Evolutionary conservation across 202 grass and related monocot genomes (phyloP), one percentile per base, ranked within the genome.

Genomic region (Brachypodium distachyon): DNA sequence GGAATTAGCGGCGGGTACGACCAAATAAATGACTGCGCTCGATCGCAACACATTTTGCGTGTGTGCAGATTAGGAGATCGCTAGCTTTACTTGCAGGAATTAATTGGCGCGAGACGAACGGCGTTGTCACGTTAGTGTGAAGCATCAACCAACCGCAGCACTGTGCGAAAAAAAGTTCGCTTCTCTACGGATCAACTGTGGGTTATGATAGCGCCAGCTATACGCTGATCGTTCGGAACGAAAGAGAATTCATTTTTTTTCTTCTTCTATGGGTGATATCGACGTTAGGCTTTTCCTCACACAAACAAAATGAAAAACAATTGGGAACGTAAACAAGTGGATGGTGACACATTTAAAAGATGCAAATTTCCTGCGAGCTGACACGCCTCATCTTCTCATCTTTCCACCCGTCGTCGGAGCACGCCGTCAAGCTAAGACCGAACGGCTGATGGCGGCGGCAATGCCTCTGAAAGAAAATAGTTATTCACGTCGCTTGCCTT

Each of bases 51-150:
- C 21, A 34, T 2, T 39, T 40, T 10, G 31, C 17, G 18, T 21
- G 0, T 13, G 44, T 28, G 33, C n/a, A 4, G 22, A n/a, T 13
- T 50, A 21, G 10, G 5, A n/a, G n/a, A n/a, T n/a, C n/a, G n/a
- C n/a, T n/a, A n/a, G n/a, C n/a, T n/a, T n/a, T n/a, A 44, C 14
- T 28, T 28, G 72, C 17, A 6, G 48, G 14, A 18, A 17, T 17
- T 13, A 18, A 18, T 1, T 47, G 44, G 49, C 50, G 3, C 62
- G 17, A 49, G 62, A 34, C 59, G 8, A 22, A 7, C 36, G 54
- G 67, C 29, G 69, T 41, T 41, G 61, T 61, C 77, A 75, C 83
- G 77, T 61, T 81, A 42, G 70, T 52, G 77, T 86, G 44, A 70
- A 76, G 62, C 9, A 25, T 61, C 70, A 44, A 75, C 70, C 14